Evolutionary conservation across 2,329 filamentous ascomycete species (phyloP).

Genomic region (Colletotrichum theobromicola): DNA sequence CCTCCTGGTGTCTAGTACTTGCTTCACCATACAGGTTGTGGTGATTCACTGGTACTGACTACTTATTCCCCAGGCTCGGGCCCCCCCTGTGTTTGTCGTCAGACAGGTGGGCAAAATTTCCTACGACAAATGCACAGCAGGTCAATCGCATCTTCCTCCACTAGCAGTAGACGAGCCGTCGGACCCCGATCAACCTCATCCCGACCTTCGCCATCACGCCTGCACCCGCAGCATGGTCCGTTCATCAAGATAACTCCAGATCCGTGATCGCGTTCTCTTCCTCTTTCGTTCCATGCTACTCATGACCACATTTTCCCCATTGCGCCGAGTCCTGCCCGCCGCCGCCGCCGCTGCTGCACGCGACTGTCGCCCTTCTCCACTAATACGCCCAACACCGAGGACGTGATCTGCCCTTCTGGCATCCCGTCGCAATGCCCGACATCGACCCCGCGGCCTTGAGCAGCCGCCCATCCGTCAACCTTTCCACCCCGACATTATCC

Average conservation of each 20-base stretch:
- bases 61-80: conserved; percentile 26
- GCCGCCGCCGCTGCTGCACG: conserved; percentile 42
- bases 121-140: conserved; percentile 26
- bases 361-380: conserved; percentile 38
- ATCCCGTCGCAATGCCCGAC: conserved; percentile 61
- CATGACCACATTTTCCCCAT: conserved; percentile 46
- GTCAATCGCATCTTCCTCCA: conserved; percentile 20
- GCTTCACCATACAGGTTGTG: neutral
- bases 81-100: conserved; percentile 22
- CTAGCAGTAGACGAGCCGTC: conserved; percentile 14
- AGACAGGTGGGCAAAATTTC: conserved; percentile 39
- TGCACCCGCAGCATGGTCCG: conserved; percentile 43
- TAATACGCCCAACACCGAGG: conserved; percentile 14
- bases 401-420: conserved; percentile 19
- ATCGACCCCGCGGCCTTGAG: conserved; percentile 74
- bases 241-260: conserved; percentile 47
- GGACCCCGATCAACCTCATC: conserved; percentile 25
- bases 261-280: conserved; percentile 46
- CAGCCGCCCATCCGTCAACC: conserved; percentile 64
- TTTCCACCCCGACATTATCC: conserved; percentile 64
- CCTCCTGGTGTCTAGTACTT: neutral
- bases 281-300: conserved; percentile 44
- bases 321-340: conserved; percentile 44
- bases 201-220: conserved; percentile 42
- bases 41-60: conserved; percentile 23